phyloP scores from a whole-genome alignment of 2,329 filamentous ascomycete species.

The Phyllosticta citriasiana region DNA sequence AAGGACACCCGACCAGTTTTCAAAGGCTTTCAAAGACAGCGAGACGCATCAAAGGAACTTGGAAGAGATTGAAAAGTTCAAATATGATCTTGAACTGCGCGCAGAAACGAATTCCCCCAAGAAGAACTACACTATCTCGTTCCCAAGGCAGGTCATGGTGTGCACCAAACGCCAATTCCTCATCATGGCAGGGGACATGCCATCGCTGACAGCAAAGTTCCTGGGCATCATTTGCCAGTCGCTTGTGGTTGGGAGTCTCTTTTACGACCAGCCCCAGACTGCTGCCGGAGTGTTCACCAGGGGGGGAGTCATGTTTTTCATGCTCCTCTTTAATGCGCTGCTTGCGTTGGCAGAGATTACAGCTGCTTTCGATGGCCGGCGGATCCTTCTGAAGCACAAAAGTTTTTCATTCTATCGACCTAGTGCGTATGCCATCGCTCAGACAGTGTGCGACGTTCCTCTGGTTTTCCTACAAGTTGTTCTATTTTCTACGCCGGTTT shows the following conservation, averaged over 20 bases:
- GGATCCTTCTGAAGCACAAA: conserved; percentile 61
- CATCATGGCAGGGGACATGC: conserved; percentile 45
- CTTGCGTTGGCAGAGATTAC: conserved; percentile 53
- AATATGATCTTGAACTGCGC: conserved; percentile 23
- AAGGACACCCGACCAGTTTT: conserved; percentile 46
- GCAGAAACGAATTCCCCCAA: conserved; percentile 29
- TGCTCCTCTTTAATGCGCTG: conserved; percentile 53
- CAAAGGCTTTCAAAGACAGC: conserved; percentile 30
- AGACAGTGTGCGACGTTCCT: conserved; percentile 48
- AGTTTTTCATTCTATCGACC: conserved; percentile 60
- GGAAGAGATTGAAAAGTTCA: conserved; percentile 31
- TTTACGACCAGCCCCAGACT: conserved; percentile 44
- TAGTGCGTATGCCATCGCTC: conserved; percentile 48
- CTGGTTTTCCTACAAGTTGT: conserved; percentile 48
- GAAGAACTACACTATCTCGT: conserved; percentile 32
- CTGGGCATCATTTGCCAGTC: conserved; percentile 33
- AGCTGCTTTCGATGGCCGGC: conserved; percentile 50
- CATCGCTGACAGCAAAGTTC: conserved; percentile 43
- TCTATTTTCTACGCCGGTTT: conserved; percentile 51
- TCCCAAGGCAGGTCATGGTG: conserved; percentile 30
- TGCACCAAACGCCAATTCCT: conserved; percentile 34
- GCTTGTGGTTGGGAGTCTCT: conserved; percentile 35
- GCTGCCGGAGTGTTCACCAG: conserved; percentile 48
- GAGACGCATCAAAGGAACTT: conserved; percentile 28
- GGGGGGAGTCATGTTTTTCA: conserved; percentile 53